Base-by-base conservation (phyloP, 768 basidiomycete species). In the Kwoniella newhampshirensis region DNA sequence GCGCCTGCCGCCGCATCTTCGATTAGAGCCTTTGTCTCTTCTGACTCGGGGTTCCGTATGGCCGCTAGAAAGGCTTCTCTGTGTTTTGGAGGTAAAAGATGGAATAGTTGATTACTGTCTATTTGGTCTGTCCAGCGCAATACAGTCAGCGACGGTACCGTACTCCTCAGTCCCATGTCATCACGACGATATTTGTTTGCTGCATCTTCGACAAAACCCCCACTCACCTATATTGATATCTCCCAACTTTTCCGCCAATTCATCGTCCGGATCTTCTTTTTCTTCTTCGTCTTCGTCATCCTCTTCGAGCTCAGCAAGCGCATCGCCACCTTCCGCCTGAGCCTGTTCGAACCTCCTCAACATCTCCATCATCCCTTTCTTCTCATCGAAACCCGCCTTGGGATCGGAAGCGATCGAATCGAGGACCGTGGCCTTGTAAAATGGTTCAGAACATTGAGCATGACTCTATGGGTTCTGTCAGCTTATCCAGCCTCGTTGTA, bases 351-450 rank as follows among this genome's bases (percentile, higher is more conserved):
- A 59, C 6, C 68, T 39, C 21, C 63, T 68, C 11, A 77, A 70
- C 58, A 62, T 73, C 43, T 68, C 75, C 26, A 72, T 68, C 67
- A 74, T 75, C 30, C 52, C 63, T 53, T 63, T 71, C 50, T 78
- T 76, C 54, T 72, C 66, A 18, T 66, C 75, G 39, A 73, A 57
- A 4, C 63, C 77, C 0, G 62, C 70, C 30, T 60, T 68, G 9
- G 75, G 73, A 51, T 77, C 78, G 0, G 62, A 54, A 8, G 68
- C 68, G 42, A 78, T 77, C 4, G 52, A 59, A 1, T 67, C 63
- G 18, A 72, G 65, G 4, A 73, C 57, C 9, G 67, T 68, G 15
- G 60, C 42, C 25, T 54, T 58, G 51, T 73, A 73, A 36, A 73
- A 73, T 30, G 64, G 62, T 44, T 73, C 71, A 6, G 68, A 70